Conservation (phyloP, 106 monocot genomes). For the Chionographis japonica region DNA sequence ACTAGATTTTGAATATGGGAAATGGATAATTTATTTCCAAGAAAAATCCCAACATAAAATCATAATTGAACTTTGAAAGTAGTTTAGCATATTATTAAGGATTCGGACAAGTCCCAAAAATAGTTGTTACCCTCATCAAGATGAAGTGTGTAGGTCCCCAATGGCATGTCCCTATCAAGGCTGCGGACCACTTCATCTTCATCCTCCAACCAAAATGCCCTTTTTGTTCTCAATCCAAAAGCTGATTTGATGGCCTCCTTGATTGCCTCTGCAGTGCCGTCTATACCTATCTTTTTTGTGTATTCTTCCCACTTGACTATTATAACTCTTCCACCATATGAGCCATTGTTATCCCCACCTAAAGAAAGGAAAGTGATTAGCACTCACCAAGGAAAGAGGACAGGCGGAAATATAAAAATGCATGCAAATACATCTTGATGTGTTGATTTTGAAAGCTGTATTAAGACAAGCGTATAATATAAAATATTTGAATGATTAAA, state of each 20-base stretch:
- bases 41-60: too few species aligned
- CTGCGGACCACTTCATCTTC: constrained; percentile 92
- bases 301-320: constrained; percentile 82
- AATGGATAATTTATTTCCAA: too few species aligned
- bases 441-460: too few species aligned
- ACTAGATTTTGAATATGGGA: too few species aligned
- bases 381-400: not conserved
- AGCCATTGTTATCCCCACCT: constrained; percentile 59
- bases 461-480: too few species aligned
- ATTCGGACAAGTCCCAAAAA: too few species aligned
- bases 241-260: constrained; percentile 94
- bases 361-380: not conserved
- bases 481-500: too few species aligned
- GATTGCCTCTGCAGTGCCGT: constrained; percentile 91
- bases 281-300: constrained; percentile 88
- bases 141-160: constrained; percentile 82
- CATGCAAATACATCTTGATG: too few species aligned
- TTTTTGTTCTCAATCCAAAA: constrained; percentile 81
- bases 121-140: constrained; percentile 70
- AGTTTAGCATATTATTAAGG: not conserved
- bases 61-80: not conserved
- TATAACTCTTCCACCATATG: constrained; percentile 80
- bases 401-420: not conserved
- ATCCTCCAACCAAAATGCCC: constrained; percentile 97
- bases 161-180: constrained; percentile 91